A percentile compares a stretch with the other conserved stretches of the same genome.
phyloP scores from a whole-genome alignment of 140 eudicot species.

The Flaveria floridana region DNA sequence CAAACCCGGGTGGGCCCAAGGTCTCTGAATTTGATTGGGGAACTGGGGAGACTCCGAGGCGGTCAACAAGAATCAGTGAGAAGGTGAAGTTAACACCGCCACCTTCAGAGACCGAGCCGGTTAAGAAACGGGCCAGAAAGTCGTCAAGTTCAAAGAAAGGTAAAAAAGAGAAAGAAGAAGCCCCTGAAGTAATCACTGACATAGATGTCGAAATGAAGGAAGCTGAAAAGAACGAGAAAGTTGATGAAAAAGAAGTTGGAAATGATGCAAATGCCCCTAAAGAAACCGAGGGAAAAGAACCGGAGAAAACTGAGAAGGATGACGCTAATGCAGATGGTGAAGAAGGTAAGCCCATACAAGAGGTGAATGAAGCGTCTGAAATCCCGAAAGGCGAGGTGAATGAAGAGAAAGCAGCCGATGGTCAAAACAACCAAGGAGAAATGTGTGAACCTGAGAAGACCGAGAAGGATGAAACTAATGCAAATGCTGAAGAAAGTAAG shows the following conservation, averaged over 20 bases:
- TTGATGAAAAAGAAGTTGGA: conserved; percentile 28
- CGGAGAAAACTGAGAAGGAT: conserved; percentile 5
- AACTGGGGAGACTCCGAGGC: conserved; percentile 70
- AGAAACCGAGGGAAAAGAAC: conserved; percentile 17
- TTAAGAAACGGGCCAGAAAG: conserved; percentile 43
- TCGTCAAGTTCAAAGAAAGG: conserved; percentile 51
- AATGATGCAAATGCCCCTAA: conserved; percentile 31
- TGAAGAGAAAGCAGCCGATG: neutral
- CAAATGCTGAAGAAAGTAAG: neutral
- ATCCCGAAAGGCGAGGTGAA: no score
- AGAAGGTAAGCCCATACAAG: neutral
- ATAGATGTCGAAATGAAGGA: conserved; percentile 32
- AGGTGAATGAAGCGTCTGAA: neutral
- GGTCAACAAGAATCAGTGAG: conserved; percentile 70
- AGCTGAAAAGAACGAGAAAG: conserved; percentile 26
- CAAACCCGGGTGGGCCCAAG: conserved; percentile 72
- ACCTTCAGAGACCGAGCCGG: conserved; percentile 46
- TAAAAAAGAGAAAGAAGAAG: conserved; percentile 28
- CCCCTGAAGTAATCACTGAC: neutral
- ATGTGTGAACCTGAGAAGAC: neutral
- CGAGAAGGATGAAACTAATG: conserved; percentile 18
- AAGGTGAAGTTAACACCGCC: conserved; percentile 54
- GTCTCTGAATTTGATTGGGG: conserved; percentile 76
- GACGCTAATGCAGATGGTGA: neutral
- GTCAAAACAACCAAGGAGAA: neutral